These are phyloP conservation scores for Lizanozyma gosingica DNA, from an alignment of 1,139 yeast genomes.

Conservation along the genomic window DNA sequence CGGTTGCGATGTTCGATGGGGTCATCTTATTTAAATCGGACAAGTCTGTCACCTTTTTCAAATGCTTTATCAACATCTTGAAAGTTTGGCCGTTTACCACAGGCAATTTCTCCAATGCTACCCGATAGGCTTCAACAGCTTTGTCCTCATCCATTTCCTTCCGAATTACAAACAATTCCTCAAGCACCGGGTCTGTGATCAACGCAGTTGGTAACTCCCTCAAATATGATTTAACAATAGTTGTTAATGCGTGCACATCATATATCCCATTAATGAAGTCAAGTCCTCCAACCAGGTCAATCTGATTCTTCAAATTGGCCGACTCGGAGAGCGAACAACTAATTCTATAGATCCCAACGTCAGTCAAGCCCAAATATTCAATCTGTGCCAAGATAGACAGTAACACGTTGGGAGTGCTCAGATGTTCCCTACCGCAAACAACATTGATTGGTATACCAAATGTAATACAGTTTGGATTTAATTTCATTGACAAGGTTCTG, in stretches of 20 bases:
- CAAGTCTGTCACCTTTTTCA: conserved; percentile 38
- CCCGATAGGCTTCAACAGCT: conserved; percentile 33
- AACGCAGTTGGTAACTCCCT: conserved; percentile 88
- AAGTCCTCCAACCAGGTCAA: conserved; percentile 60
- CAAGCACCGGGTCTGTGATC: conserved; percentile 46
- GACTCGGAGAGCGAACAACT: conserved; percentile 84
- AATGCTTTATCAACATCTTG: conserved; percentile 59
- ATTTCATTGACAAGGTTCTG: conserved; percentile 25
- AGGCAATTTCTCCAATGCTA: conserved; percentile 48
- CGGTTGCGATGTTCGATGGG: conserved; percentile 48
- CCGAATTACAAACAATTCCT: conserved; percentile 40
- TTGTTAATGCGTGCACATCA: conserved; percentile 84
- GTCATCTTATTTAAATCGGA: conserved; percentile 44
- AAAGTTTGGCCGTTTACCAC: conserved; percentile 57
- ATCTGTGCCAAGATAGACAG: conserved; percentile 60
- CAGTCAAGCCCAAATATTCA: conserved; percentile 78
- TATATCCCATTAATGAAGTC: conserved; percentile 56
- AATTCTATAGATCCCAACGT: conserved; percentile 86
- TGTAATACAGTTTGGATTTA: conserved; percentile 33
- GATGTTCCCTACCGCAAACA: conserved; percentile 64
- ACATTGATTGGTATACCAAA: conserved; percentile 86
- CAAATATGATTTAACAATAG: conserved; percentile 76
- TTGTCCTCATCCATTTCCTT: conserved; percentile 16
- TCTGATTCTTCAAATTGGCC: conserved; percentile 55
- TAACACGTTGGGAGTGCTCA: conserved; percentile 57